Base-by-base conservation (phyloP, 1,284 basidiomycete genomes). In the Fomitiporia mediterranea region DNA sequence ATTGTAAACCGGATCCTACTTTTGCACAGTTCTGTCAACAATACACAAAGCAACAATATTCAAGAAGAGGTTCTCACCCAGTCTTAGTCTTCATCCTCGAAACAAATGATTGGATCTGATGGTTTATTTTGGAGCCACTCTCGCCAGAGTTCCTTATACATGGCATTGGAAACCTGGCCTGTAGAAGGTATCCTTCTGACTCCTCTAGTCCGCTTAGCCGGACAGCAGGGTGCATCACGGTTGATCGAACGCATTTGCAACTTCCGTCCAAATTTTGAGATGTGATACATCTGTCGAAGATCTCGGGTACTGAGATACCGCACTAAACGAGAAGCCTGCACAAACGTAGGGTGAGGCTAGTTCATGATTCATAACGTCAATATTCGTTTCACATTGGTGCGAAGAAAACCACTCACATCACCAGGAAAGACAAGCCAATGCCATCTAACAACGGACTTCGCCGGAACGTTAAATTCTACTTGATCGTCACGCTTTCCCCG, bases 211-310 rank as follows among this genome's bases (percentile, higher is more conserved):
- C 27, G 21, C 11, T 23, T 23, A 7, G 13, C 19, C 7, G 8
- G 19, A n/a, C 17, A 9, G 42, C 17, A 9, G 27, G 8, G 42
- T 11, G 21, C 13, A 19, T 43, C 15, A n/a, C 30, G 9, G n/a
- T 28, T 28, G 15, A 9, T 25, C 44, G 15, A 28, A 30, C 23
- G 15, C 1, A 46, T 46, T 1, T 30, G 4, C 30, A 13, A 15
- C 13, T 9, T 11, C 7, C 27, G 44, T 17, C 7, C 44, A 15
- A 8, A 13, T 17, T 17, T 46, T 4, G 44, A 25, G 25, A 76
- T 76, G 38, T 70, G 68, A 39, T 62, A 63, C 19, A 76, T 74
- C 57, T 74, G 69, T n/a, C 62, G 60, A 23, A 70, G 63, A 54
- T 75, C 74, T 8, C 69, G 66, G 44, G 59, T 63, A 46, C 73